phyloP scores from a whole-genome alignment of 176 grass and related monocot genomes.

The Hsuehochloa calcarea region DNA sequence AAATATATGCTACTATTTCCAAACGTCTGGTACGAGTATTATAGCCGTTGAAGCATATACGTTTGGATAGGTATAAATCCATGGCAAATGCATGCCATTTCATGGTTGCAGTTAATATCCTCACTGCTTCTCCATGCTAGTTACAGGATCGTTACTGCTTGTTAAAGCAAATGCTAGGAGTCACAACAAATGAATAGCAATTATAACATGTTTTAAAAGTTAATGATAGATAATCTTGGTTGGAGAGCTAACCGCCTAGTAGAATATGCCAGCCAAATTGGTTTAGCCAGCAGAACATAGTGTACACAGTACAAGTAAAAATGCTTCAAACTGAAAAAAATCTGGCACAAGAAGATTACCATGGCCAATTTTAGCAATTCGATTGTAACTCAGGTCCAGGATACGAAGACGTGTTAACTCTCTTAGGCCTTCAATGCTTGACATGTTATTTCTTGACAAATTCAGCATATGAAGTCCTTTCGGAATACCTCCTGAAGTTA shows the following conservation, averaged over 20 bases:
- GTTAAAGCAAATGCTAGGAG: background rate
- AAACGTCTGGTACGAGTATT: no score
- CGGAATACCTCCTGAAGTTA: conserved; percentile 52
- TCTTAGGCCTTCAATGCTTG: conserved; percentile 57
- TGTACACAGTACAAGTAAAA: background rate
- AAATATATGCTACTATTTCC: no score
- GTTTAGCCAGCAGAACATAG: background rate
- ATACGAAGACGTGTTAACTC: conserved; percentile 55
- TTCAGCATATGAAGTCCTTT: conserved; percentile 60
- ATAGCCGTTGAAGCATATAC: no score
- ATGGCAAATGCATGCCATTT: background rate
- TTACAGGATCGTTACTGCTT: background rate
- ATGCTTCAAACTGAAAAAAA: conserved; percentile 5
- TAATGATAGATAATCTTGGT: background rate
- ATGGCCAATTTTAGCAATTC: conserved; percentile 53
- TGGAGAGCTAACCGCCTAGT: background rate
- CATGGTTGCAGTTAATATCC: background rate
- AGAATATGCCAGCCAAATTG: background rate
- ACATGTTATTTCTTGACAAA: conserved; percentile 58
- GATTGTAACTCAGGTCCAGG: conserved; percentile 56
- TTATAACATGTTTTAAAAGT: background rate
- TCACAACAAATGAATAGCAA: background rate
- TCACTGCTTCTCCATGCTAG: background rate
- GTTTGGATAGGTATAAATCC: background rate
- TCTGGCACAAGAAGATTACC: conserved; percentile 31